Evolutionary conservation across 2,329 filamentous ascomycete species (phyloP).

Genomic region (Cercospora zeae-maydis): DNA sequence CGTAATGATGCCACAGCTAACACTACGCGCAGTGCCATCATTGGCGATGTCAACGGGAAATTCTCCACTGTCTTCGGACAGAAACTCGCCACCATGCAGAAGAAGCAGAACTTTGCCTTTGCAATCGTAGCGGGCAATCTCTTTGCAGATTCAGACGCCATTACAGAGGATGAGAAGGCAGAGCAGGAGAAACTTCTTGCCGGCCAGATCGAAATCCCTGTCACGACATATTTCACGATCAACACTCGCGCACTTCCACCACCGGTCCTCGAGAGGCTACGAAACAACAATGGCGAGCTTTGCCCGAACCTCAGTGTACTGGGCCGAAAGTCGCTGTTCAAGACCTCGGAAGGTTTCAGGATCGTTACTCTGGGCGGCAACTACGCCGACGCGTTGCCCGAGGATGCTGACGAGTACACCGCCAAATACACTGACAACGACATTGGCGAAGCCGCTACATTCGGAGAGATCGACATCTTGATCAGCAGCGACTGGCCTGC

Average conservation of each 20-base stretch:
- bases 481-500: conserved; percentile 84
- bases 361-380: conserved; percentile 83
- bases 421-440: conserved; percentile 76
- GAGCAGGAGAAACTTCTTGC: conserved; percentile 56
- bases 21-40: conserved; percentile 40
- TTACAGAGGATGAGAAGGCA: conserved; percentile 47
- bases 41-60: conserved; percentile 79
- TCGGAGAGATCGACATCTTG: conserved; percentile 78
- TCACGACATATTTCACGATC: conserved; percentile 89
- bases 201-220: conserved; percentile 68
- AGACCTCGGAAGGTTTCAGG: conserved; percentile 82
- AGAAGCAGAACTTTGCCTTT: conserved; percentile 84
- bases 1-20: not conserved
- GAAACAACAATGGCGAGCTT: conserved; percentile 65
- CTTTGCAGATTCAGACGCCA: conserved; percentile 56
- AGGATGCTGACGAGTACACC: conserved; percentile 59
- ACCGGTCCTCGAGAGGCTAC: conserved; percentile 67
- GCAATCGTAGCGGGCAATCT: conserved; percentile 81
- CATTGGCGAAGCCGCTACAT: conserved; percentile 52
- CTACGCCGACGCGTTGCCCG: conserved; percentile 20
- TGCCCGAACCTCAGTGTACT: conserved; percentile 90
- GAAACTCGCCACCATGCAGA: conserved; percentile 75
- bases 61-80: conserved; percentile 66
- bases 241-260: conserved; percentile 70
- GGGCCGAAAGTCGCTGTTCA: conserved; percentile 80